Evolutionary conservation across 495 filamentous ascomycete species (phyloP).

Genomic region (Penicillium robsamsonii): DNA sequence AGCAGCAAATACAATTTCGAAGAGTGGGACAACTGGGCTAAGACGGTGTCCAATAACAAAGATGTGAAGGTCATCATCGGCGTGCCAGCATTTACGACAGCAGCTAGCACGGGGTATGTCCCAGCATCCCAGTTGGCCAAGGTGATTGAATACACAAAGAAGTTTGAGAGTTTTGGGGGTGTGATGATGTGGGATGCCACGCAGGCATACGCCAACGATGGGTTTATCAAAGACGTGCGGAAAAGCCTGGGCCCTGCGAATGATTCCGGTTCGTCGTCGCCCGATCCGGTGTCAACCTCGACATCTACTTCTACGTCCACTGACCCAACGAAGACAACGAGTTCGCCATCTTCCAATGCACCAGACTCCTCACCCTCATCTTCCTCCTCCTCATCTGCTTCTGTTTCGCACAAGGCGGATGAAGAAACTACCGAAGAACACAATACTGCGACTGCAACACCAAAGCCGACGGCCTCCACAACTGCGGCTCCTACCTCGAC

Average conservation of each 20-base stretch:
- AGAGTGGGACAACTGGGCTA: conserved; percentile 71
- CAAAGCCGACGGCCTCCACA: too few relatives aligned
- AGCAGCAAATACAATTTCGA: conserved; percentile 66
- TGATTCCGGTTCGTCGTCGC: conserved; percentile 35
- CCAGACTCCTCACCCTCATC: conserved; percentile 30
- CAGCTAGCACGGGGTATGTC: conserved; percentile 60
- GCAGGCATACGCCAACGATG: conserved; percentile 57
- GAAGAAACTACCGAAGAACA: conserved; percentile 5
- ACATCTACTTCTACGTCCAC: conserved; percentile 31
- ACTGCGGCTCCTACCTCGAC: conserved; percentile 9
- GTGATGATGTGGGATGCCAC: conserved; percentile 73
- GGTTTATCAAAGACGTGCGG: conserved; percentile 51
- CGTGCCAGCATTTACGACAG: conserved; percentile 57
- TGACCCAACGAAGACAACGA: conserved; percentile 26
- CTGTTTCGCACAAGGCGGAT: conserved; percentile 26
- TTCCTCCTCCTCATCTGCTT: conserved; percentile 33
- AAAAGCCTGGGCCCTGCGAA: conserved; percentile 24
- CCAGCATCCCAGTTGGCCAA: conserved; percentile 40
- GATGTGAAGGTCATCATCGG: conserved; percentile 66
- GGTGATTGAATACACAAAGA: conserved; percentile 51
- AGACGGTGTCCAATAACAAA: conserved; percentile 56
- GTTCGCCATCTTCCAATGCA: conserved; percentile 28
- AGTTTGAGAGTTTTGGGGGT: conserved; percentile 62
- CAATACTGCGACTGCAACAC: too few relatives aligned
- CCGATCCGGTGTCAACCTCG: conserved; percentile 31